phyloP scores from a whole-genome alignment of 1,284 basidiomycete species.

The Austroboletus novae-zelandiae region DNA sequence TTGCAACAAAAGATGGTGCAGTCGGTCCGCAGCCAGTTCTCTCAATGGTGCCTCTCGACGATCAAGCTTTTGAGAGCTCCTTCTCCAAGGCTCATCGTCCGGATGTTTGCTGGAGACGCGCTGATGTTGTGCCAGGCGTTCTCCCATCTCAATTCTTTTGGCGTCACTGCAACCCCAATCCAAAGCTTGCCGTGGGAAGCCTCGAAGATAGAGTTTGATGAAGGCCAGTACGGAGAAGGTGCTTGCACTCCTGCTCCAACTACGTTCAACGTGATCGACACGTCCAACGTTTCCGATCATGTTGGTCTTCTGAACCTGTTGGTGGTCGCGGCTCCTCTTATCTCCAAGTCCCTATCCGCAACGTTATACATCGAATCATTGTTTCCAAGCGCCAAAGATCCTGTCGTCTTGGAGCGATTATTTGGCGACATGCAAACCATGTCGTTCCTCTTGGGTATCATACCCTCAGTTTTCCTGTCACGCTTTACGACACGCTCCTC shows the following conservation, averaged over 20 bases:
- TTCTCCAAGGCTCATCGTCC: conserved; percentile 19
- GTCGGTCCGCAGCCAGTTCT: conserved; percentile 20
- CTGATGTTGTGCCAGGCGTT: conserved; percentile 32
- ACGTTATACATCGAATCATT: conserved; percentile 45
- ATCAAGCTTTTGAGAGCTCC: conserved; percentile 9
- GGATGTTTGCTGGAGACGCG: conserved; percentile 36
- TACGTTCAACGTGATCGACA: conserved; percentile 52
- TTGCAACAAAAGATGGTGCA: conserved; percentile 21
- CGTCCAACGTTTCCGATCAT: conserved; percentile 52
- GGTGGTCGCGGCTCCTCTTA: conserved; percentile 36
- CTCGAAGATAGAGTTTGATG: conserved; percentile 34
- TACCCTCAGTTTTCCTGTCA: conserved; percentile 41
- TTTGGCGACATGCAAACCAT: conserved; percentile 40
- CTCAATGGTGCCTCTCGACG: conserved; percentile 24
- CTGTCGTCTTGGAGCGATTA: conserved; percentile 36
- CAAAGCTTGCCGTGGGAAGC: conserved; percentile 38
- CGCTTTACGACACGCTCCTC: conserved; percentile 44
- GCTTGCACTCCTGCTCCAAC: conserved; percentile 32
- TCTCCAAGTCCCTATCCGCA: conserved; percentile 29
- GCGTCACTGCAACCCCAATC: conserved; percentile 27
- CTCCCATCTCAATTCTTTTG: conserved; percentile 14
- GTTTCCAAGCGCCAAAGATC: conserved; percentile 26
- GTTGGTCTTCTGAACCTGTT: conserved; percentile 52
- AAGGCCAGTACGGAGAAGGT: conserved; percentile 32
- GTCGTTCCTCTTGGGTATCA: conserved; percentile 41